Base-by-base conservation (phyloP, 176 grass and related monocot species). In the Eragrostis nindensis region DNA sequence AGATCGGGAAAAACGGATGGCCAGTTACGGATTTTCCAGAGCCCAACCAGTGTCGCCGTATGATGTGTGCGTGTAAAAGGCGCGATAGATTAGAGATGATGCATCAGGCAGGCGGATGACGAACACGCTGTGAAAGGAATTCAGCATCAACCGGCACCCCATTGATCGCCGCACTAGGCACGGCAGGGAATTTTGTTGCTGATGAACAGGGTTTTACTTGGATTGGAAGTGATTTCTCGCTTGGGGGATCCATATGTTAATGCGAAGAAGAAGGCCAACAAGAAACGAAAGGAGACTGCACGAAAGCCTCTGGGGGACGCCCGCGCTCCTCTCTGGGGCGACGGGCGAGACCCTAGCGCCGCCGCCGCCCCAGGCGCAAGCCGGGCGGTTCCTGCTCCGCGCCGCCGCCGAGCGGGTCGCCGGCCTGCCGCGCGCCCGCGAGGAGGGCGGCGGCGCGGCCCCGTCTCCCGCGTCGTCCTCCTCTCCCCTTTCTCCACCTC, bases 161-260 rank as follows among this genome's bases (percentile, higher is more conserved):
- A 59, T n/a, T 59, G 55, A 60, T 25, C 55, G 21, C n/a, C 55
- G 55, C 55, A 59, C 55, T 12, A n/a, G 15, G 59, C 10, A 14
- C 12, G 15, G 59, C 59, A n/a, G 0, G 59, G 59, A 14, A 29
- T 62, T 62, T 29, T 1, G 59, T 29, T 62, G 59, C 59, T 62
- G 11, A 5, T 10, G 59, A 30, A 24, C 59, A 6, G 59, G 6
- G 59, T 15, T 62, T 62, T 29, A 62, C 59, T 62, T 62, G 59
- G 59, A 62, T 62, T 62, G 59, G 59, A 62, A 62, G 59, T 62
- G 59, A 62, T 27, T 62, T 62, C 25, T 62, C 21, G 26, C 4
- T 16, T 11, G 56, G 56, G 56, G n/a, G n/a, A n/a, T n/a, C n/a
- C n/a, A n/a, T n/a, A n/a, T n/a, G n/a, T n/a, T n/a, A n/a, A n/a